These are phyloP conservation scores for Neophaeococcomyces aloes DNA, from an alignment of 2,329 filamentous ascomycete genomes.

Conservation along the genomic window DNA sequence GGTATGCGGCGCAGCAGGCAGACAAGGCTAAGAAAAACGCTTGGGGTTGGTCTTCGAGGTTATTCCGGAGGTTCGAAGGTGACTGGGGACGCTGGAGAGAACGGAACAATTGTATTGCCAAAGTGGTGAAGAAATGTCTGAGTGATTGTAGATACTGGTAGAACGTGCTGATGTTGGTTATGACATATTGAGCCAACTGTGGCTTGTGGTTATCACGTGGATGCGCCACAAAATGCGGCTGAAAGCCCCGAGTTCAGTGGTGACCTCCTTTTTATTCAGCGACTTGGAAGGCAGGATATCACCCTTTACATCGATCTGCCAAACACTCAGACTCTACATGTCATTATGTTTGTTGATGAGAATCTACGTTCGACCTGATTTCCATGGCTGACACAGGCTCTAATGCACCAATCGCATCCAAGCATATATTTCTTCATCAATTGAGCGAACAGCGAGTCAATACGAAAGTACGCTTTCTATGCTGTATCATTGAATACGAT, in stretches of 20 bases:
- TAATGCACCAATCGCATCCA: constrained; percentile 51
- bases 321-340: too few species aligned
- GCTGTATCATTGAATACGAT: constrained; percentile 57
- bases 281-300: too few species aligned
- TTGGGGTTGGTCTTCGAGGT: too few species aligned
- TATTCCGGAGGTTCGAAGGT: background rate
- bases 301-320: too few species aligned
- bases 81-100: background rate
- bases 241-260: too few species aligned
- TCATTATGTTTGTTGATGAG: too few species aligned
- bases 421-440: constrained; percentile 54
- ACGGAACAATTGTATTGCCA: background rate
- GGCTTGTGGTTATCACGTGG: constrained; percentile 1
- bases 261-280: too few species aligned
- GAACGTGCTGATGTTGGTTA: background rate
- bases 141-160: background rate
- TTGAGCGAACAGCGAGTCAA: constrained; percentile 44
- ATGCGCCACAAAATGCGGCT: too few species aligned
- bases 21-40: background rate
- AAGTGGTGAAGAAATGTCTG: background rate
- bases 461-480: constrained; percentile 83
- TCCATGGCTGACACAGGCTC: constrained; percentile 1
- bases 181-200: constrained; percentile 4
- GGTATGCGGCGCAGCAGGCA: background rate
- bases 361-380: background rate